phyloP scores from a whole-genome alignment of 2,329 filamentous ascomycete genomes.

The Clarireedia homoeocarpa region DNA sequence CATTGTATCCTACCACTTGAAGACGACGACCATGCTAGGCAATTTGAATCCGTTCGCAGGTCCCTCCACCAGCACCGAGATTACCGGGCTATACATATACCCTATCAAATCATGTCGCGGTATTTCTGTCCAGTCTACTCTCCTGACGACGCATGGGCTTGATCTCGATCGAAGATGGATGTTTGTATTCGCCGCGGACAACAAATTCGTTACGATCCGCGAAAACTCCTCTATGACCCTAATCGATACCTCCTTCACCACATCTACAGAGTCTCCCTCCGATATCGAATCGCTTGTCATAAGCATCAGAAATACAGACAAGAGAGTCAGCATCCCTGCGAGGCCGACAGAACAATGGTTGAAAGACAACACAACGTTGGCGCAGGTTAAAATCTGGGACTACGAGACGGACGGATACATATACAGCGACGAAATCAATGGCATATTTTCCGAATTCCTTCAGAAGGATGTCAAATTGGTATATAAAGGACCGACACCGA shows the following conservation, averaged over 20 bases:
- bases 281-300: conserved; percentile 41
- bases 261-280: background rate
- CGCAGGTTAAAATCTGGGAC: conserved; percentile 50
- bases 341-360: conserved; percentile 48
- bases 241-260: conserved; percentile 31
- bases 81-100: conserved; percentile 43
- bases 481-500: conserved; percentile 52
- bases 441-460: conserved; percentile 47
- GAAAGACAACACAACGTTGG: conserved; percentile 40
- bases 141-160: conserved; percentile 47
- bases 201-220: conserved; percentile 55
- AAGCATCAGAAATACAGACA: conserved; percentile 33
- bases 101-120: conserved; percentile 62
- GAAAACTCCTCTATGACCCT: conserved; percentile 54
- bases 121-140: conserved; percentile 43
- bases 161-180: conserved; percentile 60
- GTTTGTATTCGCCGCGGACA: conserved; percentile 44
- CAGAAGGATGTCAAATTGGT: conserved; percentile 47
- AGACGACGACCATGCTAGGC: background rate
- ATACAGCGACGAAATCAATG: conserved; percentile 44
- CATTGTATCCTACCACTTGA: too few relatives aligned
- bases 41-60: conserved; percentile 15
- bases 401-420: conserved; percentile 48
- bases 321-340: conserved; percentile 44
- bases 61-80: conserved; percentile 11